A percentile compares a stretch with the other conserved stretches of the same genome.
These are phyloP conservation scores for Suhomyces bokatorum DNA, from an alignment of 1,139 yeast species.

Conservation along the genomic window DNA sequence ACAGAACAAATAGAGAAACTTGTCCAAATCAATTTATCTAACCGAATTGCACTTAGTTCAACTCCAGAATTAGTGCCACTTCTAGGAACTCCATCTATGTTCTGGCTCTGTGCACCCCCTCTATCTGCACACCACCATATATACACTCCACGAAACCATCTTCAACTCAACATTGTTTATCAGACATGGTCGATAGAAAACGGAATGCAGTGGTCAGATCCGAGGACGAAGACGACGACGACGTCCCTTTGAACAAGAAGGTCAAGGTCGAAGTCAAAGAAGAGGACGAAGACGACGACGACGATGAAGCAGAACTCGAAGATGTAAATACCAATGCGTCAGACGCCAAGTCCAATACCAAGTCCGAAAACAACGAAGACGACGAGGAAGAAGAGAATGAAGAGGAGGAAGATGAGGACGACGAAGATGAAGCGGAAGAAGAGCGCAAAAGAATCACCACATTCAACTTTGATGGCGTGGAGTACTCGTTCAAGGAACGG, in stretches of 20 bases:
- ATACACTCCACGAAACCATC: not conserved
- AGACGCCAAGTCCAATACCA: conserved; percentile 13
- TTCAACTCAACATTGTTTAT: not conserved
- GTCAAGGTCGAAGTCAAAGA: conserved; percentile 21
- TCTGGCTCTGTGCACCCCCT: too few relatives aligned
- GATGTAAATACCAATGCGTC: conserved; percentile 11
- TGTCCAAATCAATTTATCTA: too few relatives aligned
- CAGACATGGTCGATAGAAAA: conserved; percentile 35
- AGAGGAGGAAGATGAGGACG: conserved; percentile 41
- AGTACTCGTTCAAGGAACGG: conserved; percentile 83
- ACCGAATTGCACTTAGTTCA: too few relatives aligned
- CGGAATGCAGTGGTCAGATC: conserved; percentile 24
- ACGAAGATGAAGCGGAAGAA: conserved; percentile 53
- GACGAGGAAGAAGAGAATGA: conserved; percentile 20
- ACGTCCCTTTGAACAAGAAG: conserved; percentile 38
- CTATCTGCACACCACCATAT: not conserved
- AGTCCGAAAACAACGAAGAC: conserved; percentile 17
- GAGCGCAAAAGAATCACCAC: conserved; percentile 48
- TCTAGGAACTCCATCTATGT: too few relatives aligned
- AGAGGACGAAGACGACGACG: conserved; percentile 17
- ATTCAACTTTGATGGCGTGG: conserved; percentile 66
- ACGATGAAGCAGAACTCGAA: conserved; percentile 17
- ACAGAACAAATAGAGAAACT: too few relatives aligned
- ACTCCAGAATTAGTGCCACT: too few relatives aligned
- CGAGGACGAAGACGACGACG: conserved; percentile 32